Evolutionary conservation across 108 stramenopile genomes (phyloP).

Genomic region (Parietichytrium sp.): DNA sequence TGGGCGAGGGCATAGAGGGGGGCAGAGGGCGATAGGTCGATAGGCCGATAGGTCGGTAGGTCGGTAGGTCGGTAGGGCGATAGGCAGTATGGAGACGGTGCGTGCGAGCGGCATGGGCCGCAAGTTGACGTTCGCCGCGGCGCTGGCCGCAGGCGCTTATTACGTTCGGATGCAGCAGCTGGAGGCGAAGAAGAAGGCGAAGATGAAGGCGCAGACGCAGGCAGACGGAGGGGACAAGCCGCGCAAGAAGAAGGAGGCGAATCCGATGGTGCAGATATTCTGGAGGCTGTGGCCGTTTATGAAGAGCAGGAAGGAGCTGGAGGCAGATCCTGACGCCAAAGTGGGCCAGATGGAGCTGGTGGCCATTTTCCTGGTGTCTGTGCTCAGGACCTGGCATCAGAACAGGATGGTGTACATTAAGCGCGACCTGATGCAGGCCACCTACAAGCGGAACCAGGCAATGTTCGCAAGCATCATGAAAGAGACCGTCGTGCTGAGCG

Average conservation of each 20-base stretch:
- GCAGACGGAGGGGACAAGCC: not conserved
- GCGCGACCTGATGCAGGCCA: slow-evolving; percentile 39
- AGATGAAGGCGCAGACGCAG: not conserved
- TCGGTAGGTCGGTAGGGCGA: no score
- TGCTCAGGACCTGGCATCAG: slow-evolving; percentile 35
- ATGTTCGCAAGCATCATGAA: not conserved
- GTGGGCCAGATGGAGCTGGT: slow-evolving; percentile 8
- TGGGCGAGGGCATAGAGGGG: no score
- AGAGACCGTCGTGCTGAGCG: slow-evolving; percentile 15
- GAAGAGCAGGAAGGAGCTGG: not conserved
- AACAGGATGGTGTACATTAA: slow-evolving; percentile 30
- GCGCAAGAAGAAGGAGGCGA: no score
- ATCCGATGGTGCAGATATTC: slow-evolving; percentile 28
- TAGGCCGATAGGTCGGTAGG: no score
- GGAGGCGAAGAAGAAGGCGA: not conserved
- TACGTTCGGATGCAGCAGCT: no score
- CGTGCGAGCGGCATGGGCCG: no score
- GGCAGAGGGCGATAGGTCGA: no score
- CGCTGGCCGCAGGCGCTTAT: no score
- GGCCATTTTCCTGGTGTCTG: slow-evolving; percentile 21
- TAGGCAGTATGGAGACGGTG: no score
- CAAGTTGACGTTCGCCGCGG: no score
- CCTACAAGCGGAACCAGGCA: slow-evolving; percentile 26
- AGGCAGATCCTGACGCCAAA: slow-evolving; percentile 28
- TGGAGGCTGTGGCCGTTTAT: slow-evolving; percentile 26